Evolutionary conservation across 73 alveolate species (phyloP).

Genomic region (Durusdinium trenchii): DNA sequence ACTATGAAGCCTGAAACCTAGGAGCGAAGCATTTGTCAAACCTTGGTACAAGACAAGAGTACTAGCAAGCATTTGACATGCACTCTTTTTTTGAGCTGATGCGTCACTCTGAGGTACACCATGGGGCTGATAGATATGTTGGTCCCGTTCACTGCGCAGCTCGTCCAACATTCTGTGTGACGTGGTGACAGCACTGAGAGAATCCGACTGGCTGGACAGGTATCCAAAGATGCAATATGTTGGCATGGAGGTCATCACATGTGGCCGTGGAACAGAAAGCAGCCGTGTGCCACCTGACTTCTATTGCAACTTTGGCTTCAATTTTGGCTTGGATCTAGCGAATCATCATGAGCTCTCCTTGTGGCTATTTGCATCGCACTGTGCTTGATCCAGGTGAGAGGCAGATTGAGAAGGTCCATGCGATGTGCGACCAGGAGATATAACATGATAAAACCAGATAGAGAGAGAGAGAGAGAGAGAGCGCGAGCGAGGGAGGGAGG

Average conservation of each 20-base stretch:
- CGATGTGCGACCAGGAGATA: conserved; percentile 52
- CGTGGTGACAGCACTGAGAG: background rate
- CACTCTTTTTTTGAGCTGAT: no score
- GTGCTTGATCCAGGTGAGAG: conserved; percentile 20
- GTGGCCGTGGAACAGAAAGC: conserved; percentile 66
- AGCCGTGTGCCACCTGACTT: conserved; percentile 91
- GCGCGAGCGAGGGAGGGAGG: no score
- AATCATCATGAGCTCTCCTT: background rate
- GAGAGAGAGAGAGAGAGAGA: no score
- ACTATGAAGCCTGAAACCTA: conserved; percentile 2
- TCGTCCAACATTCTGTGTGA: no score
- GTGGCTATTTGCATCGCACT: background rate
- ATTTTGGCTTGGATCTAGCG: background rate
- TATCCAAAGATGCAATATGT: conserved; percentile 86
- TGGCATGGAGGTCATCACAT: conserved; percentile 68
- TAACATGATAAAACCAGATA: background rate
- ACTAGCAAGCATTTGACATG: no score
- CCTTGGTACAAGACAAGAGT: no score
- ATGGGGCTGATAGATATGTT: conserved; percentile 82
- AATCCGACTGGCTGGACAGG: background rate
- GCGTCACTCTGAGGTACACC: conserved; percentile 35
- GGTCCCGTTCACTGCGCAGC: conserved; percentile 76
- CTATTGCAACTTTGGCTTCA: conserved; percentile 37
- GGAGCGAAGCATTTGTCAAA: no score
- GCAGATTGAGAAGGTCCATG: conserved; percentile 81